Evolutionary conservation across 1,139 yeast species (phyloP).

Genomic region (Pneumocystis carinii): DNA sequence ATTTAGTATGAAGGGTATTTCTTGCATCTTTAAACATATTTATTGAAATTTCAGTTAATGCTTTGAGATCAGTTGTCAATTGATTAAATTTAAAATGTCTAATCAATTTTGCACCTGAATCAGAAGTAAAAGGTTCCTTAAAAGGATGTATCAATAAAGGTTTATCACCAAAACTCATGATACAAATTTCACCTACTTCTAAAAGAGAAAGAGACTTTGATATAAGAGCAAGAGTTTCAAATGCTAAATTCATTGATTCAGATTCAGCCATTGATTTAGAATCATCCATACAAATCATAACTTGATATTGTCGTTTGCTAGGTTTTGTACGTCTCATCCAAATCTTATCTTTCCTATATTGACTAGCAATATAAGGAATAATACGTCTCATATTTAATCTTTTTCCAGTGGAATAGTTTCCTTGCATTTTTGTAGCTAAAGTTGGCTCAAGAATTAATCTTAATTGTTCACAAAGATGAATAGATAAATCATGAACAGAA

Average conservation of each 20-base stretch:
- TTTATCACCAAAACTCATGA: slow-evolving; percentile 80
- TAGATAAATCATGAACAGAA: slow-evolving; percentile 72
- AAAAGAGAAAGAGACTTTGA: slow-evolving; percentile 85
- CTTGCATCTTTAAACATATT: slow-evolving; percentile 61
- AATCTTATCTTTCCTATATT: slow-evolving; percentile 91
- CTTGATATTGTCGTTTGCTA: slow-evolving; percentile 90
- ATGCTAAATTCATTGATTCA: slow-evolving; percentile 67
- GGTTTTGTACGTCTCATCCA: slow-evolving; percentile 98
- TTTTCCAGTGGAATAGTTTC: slow-evolving; percentile 96
- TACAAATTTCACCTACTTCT: slow-evolving; percentile 85
- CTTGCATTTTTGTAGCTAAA: slow-evolving; percentile 77
- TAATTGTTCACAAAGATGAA: slow-evolving; percentile 81
- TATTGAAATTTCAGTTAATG: slow-evolving; percentile 56
- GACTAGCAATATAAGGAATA: slow-evolving; percentile 94
- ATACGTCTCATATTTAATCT: slow-evolving; percentile 93
- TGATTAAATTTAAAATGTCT: slow-evolving; percentile 88
- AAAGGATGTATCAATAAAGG: slow-evolving; percentile 81
- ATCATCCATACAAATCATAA: slow-evolving; percentile 94
- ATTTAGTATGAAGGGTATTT: slow-evolving; percentile 18
- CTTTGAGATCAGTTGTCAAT: slow-evolving; percentile 66
- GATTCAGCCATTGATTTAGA: slow-evolving; percentile 96
- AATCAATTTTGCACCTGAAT: slow-evolving; percentile 70
- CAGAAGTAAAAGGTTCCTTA: slow-evolving; percentile 67
- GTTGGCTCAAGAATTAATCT: slow-evolving; percentile 91
- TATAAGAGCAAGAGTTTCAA: slow-evolving; percentile 86